These are phyloP conservation scores for Paraphoma chrysanthemicola DNA, from an alignment of 2,329 filamentous ascomycete genomes.

Conservation along the genomic window DNA sequence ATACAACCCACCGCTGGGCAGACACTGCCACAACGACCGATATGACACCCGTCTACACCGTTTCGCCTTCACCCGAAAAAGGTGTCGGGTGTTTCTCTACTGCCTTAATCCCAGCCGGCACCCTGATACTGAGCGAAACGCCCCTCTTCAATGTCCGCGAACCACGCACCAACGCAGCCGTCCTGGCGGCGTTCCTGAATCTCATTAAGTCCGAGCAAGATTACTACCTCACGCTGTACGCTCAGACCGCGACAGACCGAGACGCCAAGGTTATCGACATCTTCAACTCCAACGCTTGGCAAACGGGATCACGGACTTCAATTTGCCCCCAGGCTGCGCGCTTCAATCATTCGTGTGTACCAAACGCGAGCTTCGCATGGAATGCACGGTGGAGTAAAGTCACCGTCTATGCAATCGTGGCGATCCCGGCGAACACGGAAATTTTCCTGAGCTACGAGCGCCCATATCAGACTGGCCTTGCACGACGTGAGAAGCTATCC, in stretches of 20 bases:
- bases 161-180: conserved; percentile 25
- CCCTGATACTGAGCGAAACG: conserved; percentile 44
- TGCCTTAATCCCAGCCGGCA: conserved; percentile 35
- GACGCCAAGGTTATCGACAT: conserved; percentile 24
- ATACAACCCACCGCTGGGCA: not conserved
- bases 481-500: conserved; percentile 25
- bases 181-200: conserved; percentile 16
- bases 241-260: conserved; percentile 3
- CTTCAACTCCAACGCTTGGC: conserved; percentile 32
- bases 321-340: conserved; percentile 40
- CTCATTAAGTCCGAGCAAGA: conserved; percentile 10
- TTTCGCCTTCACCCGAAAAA: conserved; percentile 36
- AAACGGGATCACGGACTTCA: conserved; percentile 20
- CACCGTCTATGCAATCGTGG: conserved; percentile 35
- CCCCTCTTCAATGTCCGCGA: conserved; percentile 42
- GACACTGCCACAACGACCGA: not conserved
- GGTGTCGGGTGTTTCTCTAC: conserved; percentile 49
- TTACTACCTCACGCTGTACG: conserved; percentile 21
- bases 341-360: conserved; percentile 46
- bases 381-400: conserved; percentile 15
- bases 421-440: conserved; percentile 38
- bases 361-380: conserved; percentile 41
- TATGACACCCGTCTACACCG: conserved; percentile 17
- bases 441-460: conserved; percentile 38
- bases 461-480: conserved; percentile 19